Evolutionary conservation across 164 flowering plant genomes (phyloP), one percentile per base, ranked within the genome.

Genomic region (Hamamelis virginiana): DNA sequence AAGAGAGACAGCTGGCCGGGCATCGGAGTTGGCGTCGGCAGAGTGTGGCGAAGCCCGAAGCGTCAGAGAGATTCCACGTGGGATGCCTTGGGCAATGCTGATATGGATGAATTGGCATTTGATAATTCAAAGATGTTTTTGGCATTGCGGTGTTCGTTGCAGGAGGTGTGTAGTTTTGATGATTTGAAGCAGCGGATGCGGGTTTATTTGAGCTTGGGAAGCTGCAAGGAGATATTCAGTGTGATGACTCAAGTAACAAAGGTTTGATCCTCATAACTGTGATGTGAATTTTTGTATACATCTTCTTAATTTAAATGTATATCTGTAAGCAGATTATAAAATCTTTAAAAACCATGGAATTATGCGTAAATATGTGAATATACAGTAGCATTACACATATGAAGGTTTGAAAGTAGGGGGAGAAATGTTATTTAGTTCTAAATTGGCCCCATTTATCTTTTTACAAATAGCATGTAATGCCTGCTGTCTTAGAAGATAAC

Each of bases 101-200:
- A 77, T 16, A 55, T 18, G 23, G 79, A 11, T 23, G 67, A 67
- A 16, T 41, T 8, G 50, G 82, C 43, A 14, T 60, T 80, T 43
- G 52, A 80, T 13, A 55, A 56, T 28, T 74, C 80, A 19, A 68
- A 59, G 12, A 73, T 27, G 78, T 80, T 83, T 63, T 65, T 73
- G 4, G 45, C 64, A 0, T 58, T 95, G 78, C 60, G 73, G 73
- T 66, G 53, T 43, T 92, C 98, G 14, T 72, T 95, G 83, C 62
- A 69, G 71, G 92, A 91, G 14, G 84, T 95, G 9, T 95, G 99
- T 62, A 92, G 99, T 72, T 83, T 95, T 3, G 91, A 92, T 50
- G 99, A 95, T 75, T 77, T 95, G 92, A 85, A 64, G 80, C 80
- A 82, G 81, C 74, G 98, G 59, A 81, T 95, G 99, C 65, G 76